Evolutionary conservation across 345 rosid genomes (phyloP).

Genomic region (Bruguiera sexangula): DNA sequence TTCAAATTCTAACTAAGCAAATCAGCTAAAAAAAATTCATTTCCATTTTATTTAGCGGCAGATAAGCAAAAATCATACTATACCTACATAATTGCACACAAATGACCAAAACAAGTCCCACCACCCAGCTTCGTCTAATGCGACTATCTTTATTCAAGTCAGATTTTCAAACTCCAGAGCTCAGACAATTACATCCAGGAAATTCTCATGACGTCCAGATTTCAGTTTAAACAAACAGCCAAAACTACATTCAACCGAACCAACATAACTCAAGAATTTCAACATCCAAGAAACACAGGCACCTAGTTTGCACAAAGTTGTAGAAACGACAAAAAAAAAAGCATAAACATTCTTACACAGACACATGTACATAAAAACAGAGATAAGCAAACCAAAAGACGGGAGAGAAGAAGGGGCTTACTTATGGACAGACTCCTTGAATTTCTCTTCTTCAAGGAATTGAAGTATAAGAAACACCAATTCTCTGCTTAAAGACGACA

Average conservation of each 20-base stretch:
- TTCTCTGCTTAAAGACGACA: slow-evolving; percentile 87
- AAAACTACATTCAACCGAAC: neutral
- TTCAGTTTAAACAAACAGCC: neutral
- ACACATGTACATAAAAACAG: neutral
- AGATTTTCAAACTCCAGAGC: too few species aligned
- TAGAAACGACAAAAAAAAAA: neutral
- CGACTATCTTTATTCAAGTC: neutral
- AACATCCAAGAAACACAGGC: neutral
- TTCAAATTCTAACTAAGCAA: neutral
- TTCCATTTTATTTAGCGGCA: too few species aligned
- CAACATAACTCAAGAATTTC: neutral
- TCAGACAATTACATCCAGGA: neutral
- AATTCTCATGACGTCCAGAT: neutral
- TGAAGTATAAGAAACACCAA: slow-evolving; percentile 90
- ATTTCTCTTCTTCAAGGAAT: slow-evolving; percentile 91
- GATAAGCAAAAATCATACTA: neutral
- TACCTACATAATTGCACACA: neutral
- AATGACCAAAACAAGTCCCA: slow-evolving; percentile 5
- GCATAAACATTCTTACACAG: neutral
- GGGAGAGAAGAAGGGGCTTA: slow-evolving; percentile 20
- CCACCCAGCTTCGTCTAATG: slow-evolving; percentile 4
- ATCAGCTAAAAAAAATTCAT: too few species aligned
- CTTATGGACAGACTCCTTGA: slow-evolving; percentile 86
- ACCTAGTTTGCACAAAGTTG: neutral
- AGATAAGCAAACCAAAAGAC: neutral